Conservation (phyloP, 164 flowering plant species). For the Paratinospora sagittata region DNA sequence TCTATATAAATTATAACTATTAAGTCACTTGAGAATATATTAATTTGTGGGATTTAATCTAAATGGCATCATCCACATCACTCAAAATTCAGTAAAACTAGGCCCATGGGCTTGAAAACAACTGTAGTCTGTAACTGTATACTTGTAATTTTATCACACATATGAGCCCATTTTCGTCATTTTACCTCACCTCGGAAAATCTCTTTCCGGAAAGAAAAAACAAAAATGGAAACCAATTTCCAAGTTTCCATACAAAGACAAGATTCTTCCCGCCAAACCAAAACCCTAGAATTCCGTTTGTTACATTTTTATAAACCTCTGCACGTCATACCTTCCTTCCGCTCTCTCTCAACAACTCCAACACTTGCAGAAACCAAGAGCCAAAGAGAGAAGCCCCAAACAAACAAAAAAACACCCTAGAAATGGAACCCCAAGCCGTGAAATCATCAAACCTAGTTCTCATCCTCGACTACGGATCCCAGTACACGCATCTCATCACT, state of each 20-base stretch:
- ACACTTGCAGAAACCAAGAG: not conserved
- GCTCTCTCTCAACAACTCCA: not conserved
- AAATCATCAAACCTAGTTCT: conserved; percentile 62
- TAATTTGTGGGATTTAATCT: too few relatives aligned
- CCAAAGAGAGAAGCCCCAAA: not conserved
- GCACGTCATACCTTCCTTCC: not conserved
- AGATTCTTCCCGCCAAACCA: conserved; percentile 6
- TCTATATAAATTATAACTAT: too few relatives aligned
- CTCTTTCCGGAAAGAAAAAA: not conserved
- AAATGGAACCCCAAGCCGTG: conserved; percentile 40
- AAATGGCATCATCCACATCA: too few relatives aligned
- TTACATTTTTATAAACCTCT: not conserved
- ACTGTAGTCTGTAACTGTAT: too few relatives aligned
- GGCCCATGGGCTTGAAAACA: too few relatives aligned
- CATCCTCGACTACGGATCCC: conserved; percentile 85
- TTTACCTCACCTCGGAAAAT: not conserved
- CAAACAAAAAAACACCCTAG: not conserved
- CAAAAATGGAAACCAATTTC: not conserved
- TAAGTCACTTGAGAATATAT: too few relatives aligned
- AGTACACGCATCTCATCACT: conserved; percentile 94
- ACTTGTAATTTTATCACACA: too few relatives aligned
- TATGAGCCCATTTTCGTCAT: too few relatives aligned
- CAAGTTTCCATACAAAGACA: too few relatives aligned
- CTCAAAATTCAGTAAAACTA: too few relatives aligned
- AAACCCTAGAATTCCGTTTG: conserved; percentile 1